Evolutionary conservation across 148 eudicot genomes (phyloP), one percentile per base, ranked within the genome.

Genomic region (Camellia lanceoleosa): DNA sequence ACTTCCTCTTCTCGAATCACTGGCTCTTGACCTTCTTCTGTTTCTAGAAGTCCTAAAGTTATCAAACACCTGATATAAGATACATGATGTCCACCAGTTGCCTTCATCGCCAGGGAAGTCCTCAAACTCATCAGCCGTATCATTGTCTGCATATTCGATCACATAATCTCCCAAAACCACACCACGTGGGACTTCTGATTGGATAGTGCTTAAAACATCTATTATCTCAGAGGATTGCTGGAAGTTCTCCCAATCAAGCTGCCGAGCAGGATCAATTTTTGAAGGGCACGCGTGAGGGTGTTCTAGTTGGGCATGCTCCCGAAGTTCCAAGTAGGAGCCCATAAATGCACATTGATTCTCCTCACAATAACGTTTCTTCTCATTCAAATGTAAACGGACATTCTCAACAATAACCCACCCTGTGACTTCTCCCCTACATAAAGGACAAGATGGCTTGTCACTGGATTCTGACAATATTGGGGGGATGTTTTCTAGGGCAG

Each of bases 21-120:
- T 88, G 61, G 82, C 87, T 85, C 99, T 89, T 80, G 88, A 77
- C 81, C 93, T 89, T 80, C 98, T 91, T 83, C 99, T 86, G 82
- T 92, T 92, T 85, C 98, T 92, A 66, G 88, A 91, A 58, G 82
- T 86, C 81, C 99, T 86, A 71, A 96, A 84, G 80, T 93, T 93
- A 82, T 91, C 92, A 88, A 95, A 95, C 55, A 95, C 97, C 83
- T 90, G 97, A 89, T 92, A 95, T 47, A 95, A 75, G 52, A 95
- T 92, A 83, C 99, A 96, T 14, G 99, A 96, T 2, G 91, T 92
- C 99, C 99, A 96, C 98, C 99, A 96, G 76, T 92, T 92, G 52
- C 99, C 93, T 82, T 93, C 92, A 84, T 80, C 95, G 38, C 98
- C 88, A 75, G 87, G 93, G 75, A 92, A 96, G 83, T 96, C 94